Conservation (phyloP, 495 filamentous ascomycete species). For the Lasiosphaeria miniovina region DNA sequence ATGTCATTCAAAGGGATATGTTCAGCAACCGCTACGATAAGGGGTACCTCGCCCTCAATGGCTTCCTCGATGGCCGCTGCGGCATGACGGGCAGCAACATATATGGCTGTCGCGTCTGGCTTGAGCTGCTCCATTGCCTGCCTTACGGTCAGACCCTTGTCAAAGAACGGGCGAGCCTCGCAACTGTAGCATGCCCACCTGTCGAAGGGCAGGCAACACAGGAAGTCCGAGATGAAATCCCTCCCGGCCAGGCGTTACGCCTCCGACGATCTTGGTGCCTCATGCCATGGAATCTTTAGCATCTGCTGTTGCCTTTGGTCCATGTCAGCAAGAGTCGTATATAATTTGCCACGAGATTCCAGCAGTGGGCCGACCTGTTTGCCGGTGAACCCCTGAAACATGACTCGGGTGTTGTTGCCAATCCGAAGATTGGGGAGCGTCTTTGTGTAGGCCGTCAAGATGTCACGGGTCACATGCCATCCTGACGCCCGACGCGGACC, state of each 20-base stretch:
- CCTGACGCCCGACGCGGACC: too few species aligned
- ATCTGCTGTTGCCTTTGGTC: constrained; percentile 66
- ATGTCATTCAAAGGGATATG: constrained; percentile 89
- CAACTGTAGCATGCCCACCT: constrained; percentile 12
- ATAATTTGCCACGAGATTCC: background rate
- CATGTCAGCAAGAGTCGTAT: constrained; percentile 26
- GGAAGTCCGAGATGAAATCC: constrained; percentile 80
- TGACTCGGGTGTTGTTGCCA: constrained; percentile 71
- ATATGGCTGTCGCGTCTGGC: constrained; percentile 83
- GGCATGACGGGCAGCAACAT: constrained; percentile 77
- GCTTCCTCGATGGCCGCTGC: constrained; percentile 80
- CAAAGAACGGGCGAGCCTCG: background rate
- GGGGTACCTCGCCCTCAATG: constrained; percentile 81
- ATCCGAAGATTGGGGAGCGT: constrained; percentile 78
- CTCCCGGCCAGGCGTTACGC: constrained; percentile 73
- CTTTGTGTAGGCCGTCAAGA: constrained; percentile 43
- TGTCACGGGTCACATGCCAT: background rate
- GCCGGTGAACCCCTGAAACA: constrained; percentile 91
- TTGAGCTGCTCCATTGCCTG: constrained; percentile 72
- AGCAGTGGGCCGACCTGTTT: constrained; percentile 25
- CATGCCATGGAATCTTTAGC: constrained; percentile 78
- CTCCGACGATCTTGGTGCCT: constrained; percentile 86
- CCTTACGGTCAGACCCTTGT: constrained; percentile 2
- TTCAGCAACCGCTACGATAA: constrained; percentile 87
- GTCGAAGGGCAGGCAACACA: constrained; percentile 67